phyloP scores from a whole-genome alignment of 768 basidiomycete genomes.

The Favolaschia claudopus region DNA sequence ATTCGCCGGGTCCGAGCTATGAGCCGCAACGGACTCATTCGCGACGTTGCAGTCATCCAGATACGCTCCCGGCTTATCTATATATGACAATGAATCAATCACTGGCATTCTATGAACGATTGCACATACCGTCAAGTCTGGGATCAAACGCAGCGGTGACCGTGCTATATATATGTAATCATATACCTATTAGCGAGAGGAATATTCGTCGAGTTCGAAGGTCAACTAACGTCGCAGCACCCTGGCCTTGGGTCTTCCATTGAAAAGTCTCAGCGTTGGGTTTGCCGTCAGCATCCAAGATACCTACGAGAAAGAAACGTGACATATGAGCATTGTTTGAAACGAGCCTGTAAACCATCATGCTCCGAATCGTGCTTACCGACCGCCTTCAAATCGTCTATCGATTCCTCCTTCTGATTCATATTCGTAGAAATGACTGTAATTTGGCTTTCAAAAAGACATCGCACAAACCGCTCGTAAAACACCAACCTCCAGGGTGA shows the following conservation, averaged over 20 bases:
- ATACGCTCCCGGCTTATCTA: not conserved
- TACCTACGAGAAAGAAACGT: no score
- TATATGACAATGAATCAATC: no score
- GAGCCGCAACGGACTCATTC: not conserved
- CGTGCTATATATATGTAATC: not conserved
- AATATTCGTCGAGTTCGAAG: no score
- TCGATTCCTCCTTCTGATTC: not conserved
- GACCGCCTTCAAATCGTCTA: not conserved
- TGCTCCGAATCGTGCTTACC: no score
- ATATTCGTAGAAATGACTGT: not conserved
- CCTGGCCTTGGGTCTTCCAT: conserved; percentile 1
- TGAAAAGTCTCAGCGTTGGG: not conserved
- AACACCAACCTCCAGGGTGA: not conserved
- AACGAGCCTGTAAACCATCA: no score
- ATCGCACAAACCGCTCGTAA: no score
- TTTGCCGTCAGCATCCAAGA: not conserved
- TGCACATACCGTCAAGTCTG: not conserved
- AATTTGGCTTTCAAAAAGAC: no score
- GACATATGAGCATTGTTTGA: no score
- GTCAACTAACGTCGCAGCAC: conserved; percentile 1
- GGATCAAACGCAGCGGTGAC: conserved; percentile 2
- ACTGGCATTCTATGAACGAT: no score
- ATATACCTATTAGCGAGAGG: no score
- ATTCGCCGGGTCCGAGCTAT: conserved; percentile 1
- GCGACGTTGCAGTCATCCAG: not conserved